Conservation (phyloP, 2,329 filamentous ascomycete genomes). For the Penicillium sp. region DNA sequence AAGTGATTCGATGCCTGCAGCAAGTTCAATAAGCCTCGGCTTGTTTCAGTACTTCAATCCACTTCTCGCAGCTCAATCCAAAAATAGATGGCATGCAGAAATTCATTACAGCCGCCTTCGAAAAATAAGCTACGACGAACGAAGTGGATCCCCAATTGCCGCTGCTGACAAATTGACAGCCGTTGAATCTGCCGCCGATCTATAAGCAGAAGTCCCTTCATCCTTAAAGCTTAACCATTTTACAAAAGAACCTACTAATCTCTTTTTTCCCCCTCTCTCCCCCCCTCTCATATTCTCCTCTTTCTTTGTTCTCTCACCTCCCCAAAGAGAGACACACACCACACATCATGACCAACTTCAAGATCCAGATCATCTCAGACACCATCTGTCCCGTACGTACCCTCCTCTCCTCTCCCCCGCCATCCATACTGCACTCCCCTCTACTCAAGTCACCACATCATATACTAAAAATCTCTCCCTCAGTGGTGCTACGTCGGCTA, state of each 20-base stretch:
- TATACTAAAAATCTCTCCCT: conserved; percentile 15
- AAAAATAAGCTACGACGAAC: not conserved
- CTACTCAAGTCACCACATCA: too few species aligned
- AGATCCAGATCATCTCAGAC: conserved; percentile 80
- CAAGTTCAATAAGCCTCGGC: not conserved
- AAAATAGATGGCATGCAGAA: not conserved
- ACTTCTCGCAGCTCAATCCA: not conserved
- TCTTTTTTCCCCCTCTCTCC: too few species aligned
- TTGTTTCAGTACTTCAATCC: not conserved
- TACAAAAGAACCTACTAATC: not conserved
- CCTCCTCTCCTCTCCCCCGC: conserved; percentile 8
- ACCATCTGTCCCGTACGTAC: conserved; percentile 70
- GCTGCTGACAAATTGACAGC: conserved; percentile 27
- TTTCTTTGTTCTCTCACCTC: not conserved
- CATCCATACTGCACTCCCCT: not conserved
- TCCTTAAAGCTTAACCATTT: not conserved
- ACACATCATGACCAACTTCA: conserved; percentile 71
- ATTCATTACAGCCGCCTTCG: too few species aligned
- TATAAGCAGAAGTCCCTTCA: not conserved
- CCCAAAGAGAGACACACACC: not conserved
- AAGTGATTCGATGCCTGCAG: not conserved
- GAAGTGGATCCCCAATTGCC: conserved; percentile 4
- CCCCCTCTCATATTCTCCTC: not conserved
- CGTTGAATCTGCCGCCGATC: conserved; percentile 12
- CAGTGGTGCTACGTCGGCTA: conserved; percentile 79